Conservation (phyloP, 164 flowering plant species). For the Berberis thunbergii region DNA sequence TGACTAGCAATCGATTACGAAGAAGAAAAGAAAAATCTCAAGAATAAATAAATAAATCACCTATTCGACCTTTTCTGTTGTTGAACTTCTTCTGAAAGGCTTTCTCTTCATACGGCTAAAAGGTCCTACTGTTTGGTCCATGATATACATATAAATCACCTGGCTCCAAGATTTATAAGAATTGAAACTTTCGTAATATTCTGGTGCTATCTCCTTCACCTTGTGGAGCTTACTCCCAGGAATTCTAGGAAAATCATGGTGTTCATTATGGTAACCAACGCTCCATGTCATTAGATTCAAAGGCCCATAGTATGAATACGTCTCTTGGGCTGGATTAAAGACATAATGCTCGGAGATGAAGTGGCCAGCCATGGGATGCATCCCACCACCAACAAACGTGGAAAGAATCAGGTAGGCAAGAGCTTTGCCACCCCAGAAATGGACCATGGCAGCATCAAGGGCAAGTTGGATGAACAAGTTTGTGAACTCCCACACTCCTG, state of each 20-base stretch:
- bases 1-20: neutral
- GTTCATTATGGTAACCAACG: slow-evolving; percentile 96
- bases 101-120: slow-evolving; percentile 93
- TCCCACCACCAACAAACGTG: slow-evolving; percentile 93
- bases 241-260: slow-evolving; percentile 96
- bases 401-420: slow-evolving; percentile 76
- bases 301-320: slow-evolving; percentile 93
- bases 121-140: slow-evolving; percentile 78
- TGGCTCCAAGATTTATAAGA: slow-evolving; percentile 89
- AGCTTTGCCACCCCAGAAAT: slow-evolving; percentile 74
- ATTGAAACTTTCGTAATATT: slow-evolving; percentile 54
- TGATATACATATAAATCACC: slow-evolving; percentile 87
- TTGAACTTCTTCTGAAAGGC: slow-evolving; percentile 11
- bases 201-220: slow-evolving; percentile 94
- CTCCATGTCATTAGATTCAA: slow-evolving; percentile 84
- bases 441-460: slow-evolving; percentile 58
- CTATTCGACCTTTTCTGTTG: slow-evolving; percentile 49
- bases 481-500: slow-evolving; percentile 86
- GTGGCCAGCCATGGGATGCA: slow-evolving; percentile 99
- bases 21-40: neutral
- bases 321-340: slow-evolving; percentile 80
- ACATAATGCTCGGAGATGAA: slow-evolving; percentile 93
- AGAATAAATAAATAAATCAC: neutral
- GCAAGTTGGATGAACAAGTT: slow-evolving; percentile 53
- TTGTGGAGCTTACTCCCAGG: slow-evolving; percentile 84